A percentile compares a stretch with the other conserved stretches of the same genome.
These are phyloP conservation scores for Bolboschoenoplectus hybrid DNA, from an alignment of 202 grass and related monocot species.

Conservation along the genomic window DNA sequence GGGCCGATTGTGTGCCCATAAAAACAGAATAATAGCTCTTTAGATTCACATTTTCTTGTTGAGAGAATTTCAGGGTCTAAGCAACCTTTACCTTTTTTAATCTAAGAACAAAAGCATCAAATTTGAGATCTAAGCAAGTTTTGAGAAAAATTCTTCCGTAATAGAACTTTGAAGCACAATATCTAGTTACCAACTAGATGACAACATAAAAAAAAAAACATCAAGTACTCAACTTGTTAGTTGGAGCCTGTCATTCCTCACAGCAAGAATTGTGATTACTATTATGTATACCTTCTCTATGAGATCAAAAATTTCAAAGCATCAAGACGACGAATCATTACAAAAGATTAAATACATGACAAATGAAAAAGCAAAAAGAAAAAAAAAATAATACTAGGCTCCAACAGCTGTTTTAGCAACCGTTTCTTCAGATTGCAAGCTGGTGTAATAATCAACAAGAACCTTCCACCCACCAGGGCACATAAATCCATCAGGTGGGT, in stretches of 20 bases:
- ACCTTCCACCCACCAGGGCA: slow-evolving; percentile 92
- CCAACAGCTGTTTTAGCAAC: slow-evolving; percentile 30
- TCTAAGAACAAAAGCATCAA: neutral
- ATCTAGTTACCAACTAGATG: neutral
- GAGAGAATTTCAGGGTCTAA: neutral
- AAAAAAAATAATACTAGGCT: neutral
- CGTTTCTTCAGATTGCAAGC: slow-evolving; percentile 69
- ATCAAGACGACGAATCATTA: neutral
- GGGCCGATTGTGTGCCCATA: neutral
- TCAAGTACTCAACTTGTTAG: neutral
- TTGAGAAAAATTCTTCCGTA: slow-evolving; percentile 5
- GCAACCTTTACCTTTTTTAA: neutral
- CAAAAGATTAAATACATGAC: slow-evolving; percentile 15
- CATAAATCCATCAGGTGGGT: slow-evolving; percentile 93
- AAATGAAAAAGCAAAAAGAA: neutral
- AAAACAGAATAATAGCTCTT: too few relatives aligned
- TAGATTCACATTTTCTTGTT: neutral
- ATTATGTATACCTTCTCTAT: slow-evolving; percentile 28
- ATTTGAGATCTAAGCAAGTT: neutral
- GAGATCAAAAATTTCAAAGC: slow-evolving; percentile 20
- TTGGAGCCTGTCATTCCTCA: neutral
- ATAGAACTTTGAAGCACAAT: neutral
- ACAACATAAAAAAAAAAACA: neutral
- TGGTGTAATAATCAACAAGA: slow-evolving; percentile 85
- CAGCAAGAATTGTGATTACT: slow-evolving; percentile 13